These are phyloP conservation scores for Chalara sp. DNA, from an alignment of 2,329 filamentous ascomycete genomes.

Conservation along the genomic window DNA sequence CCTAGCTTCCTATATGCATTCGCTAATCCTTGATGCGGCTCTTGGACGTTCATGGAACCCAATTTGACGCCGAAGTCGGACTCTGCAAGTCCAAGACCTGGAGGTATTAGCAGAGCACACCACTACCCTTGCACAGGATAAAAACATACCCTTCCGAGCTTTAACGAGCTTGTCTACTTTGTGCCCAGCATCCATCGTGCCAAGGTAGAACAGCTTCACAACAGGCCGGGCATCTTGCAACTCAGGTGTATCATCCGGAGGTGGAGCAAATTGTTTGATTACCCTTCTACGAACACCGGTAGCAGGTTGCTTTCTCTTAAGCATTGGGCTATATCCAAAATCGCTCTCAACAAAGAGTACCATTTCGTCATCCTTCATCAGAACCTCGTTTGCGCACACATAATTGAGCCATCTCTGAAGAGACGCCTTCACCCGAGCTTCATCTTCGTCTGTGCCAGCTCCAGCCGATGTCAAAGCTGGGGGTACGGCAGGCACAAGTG, in stretches of 20 bases:
- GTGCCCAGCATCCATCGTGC: slow-evolving; percentile 93
- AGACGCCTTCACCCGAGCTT: slow-evolving; percentile 76
- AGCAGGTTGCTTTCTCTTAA: slow-evolving; percentile 92
- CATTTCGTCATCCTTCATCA: slow-evolving; percentile 96
- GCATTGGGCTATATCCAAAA: slow-evolving; percentile 93
- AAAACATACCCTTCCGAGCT: slow-evolving; percentile 67
- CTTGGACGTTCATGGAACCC: slow-evolving; percentile 78
- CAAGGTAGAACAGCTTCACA: slow-evolving; percentile 93
- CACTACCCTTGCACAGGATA: background rate
- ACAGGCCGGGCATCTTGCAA: slow-evolving; percentile 81
- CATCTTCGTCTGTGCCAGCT: slow-evolving; percentile 93
- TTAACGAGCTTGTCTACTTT: slow-evolving; percentile 95
- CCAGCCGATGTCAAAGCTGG: slow-evolving; percentile 92
- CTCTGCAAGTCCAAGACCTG: slow-evolving; percentile 85
- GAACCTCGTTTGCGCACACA: slow-evolving; percentile 82
- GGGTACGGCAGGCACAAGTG: slow-evolving; percentile 87
- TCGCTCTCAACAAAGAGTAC: slow-evolving; percentile 98
- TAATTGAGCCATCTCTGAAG: slow-evolving; percentile 95
- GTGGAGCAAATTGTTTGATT: slow-evolving; percentile 95
- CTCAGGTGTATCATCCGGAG: slow-evolving; percentile 94
- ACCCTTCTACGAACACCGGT: slow-evolving; percentile 93
- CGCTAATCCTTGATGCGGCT: slow-evolving; percentile 79
- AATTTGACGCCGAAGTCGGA: slow-evolving; percentile 91
- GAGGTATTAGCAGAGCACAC: slow-evolving; percentile 25
- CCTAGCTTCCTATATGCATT: slow-evolving; percentile 94